These are phyloP conservation scores for Amaranthus tricolor DNA, from an alignment of 179 eudicot species.

Conservation along the genomic window DNA sequence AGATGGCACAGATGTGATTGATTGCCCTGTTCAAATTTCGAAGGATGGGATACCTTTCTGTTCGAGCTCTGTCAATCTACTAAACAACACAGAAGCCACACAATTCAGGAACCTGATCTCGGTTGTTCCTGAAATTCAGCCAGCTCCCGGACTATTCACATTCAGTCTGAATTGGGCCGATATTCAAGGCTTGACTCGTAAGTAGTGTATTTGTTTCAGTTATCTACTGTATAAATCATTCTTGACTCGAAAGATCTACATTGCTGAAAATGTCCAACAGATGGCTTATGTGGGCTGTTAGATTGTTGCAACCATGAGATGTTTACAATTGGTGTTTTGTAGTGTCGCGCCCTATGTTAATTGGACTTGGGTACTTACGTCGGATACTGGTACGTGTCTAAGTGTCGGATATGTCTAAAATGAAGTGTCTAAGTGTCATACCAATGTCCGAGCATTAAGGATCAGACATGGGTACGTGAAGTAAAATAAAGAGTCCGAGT, in stretches of 20 bases:
- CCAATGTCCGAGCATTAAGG: too few species aligned
- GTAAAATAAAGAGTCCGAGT: too few species aligned
- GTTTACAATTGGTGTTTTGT: not conserved
- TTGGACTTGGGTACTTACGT: too few species aligned
- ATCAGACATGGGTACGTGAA: too few species aligned
- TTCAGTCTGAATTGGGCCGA: conserved; percentile 72
- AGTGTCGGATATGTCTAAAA: too few species aligned
- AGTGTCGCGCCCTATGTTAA: too few species aligned
- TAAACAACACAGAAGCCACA: conserved; percentile 52
- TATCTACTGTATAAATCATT: not conserved
- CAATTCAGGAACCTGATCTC: conserved; percentile 34
- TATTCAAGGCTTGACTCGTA: conserved; percentile 69
- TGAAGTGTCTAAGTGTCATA: too few species aligned
- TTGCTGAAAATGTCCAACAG: not conserved
- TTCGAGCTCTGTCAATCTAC: conserved; percentile 67
- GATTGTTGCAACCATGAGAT: not conserved
- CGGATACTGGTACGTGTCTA: too few species aligned
- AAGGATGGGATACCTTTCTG: conserved; percentile 75
- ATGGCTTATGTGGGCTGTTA: not conserved
- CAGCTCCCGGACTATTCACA: conserved; percentile 53
- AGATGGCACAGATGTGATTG: conserved; percentile 88
- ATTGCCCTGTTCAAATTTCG: conserved; percentile 89
- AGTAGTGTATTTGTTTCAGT: conserved; percentile 19
- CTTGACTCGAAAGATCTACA: not conserved
- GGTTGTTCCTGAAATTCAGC: conserved; percentile 49